Base-by-base conservation (phyloP, 2,329 filamentous ascomycete genomes). In the Diaporthe vexans region DNA sequence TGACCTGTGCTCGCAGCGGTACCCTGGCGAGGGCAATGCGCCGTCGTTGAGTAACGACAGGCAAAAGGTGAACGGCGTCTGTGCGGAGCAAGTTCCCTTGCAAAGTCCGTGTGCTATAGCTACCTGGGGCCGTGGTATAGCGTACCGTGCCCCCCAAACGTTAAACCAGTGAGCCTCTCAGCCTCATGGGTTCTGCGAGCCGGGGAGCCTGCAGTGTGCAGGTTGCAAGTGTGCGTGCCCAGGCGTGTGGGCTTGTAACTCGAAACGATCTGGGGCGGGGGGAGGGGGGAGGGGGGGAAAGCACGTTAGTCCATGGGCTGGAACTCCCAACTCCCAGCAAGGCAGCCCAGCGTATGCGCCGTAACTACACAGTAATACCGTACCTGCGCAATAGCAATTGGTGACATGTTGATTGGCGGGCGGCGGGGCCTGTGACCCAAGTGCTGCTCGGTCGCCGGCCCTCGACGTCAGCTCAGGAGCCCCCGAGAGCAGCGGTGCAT, bases 31-130 rank as follows among this genome's bases (percentile, higher is more conserved):
- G 40, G 43, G 29, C 21, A 52, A 51, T 58, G 56, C 43, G 56
- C 56, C 69, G 69, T 61, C 56, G 29, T 51, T 29, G 43, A 61
- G 46, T 21, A 61, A 61, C 58, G 37, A 46, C 61, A 11, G 43
- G 51, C 29, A 40, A 40, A 33, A 63, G 46, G 56, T 72, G 69
- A 72, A 72, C 57, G 57, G 57, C 58, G 69, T 72, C 69, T 63
- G 69, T 72, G 57, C 57, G 69, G 29, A 40, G 69, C 40, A 37
- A 72, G n/a, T 37, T 67, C 17, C 46, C 19, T 52, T 52, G 21
- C 17, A 24, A 37, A 52, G 63, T 52, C 46, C 63, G 63, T 67
- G 46, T 67, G 37, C 63, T 52, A 67, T 52, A 63, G 37, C 37
- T 63, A 52, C 35, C 11, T n/a, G 24, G 63, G 19, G 19, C 33